phyloP scores from a whole-genome alignment of 345 rosid genomes.

The Salix arbutifolia region DNA sequence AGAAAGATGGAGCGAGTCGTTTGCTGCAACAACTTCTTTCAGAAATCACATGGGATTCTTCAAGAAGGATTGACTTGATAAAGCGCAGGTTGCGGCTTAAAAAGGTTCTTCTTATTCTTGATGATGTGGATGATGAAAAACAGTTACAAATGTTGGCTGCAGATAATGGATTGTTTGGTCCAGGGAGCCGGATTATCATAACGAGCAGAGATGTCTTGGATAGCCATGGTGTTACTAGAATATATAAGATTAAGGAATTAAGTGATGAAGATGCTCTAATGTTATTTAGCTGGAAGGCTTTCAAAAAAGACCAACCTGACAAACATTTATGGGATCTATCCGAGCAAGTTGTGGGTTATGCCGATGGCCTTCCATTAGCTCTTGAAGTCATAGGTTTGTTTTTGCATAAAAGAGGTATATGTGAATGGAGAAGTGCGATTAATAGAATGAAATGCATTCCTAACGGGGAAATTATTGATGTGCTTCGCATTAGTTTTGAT shows the following conservation, averaged over 20 bases:
- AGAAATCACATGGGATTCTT: neutral
- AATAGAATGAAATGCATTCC: neutral
- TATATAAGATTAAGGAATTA: neutral
- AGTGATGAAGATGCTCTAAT: neutral
- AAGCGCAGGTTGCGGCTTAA: neutral
- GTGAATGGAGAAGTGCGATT: neutral
- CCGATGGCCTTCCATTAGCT: slow-evolving; percentile 9
- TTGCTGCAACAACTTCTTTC: slow-evolving; percentile 2
- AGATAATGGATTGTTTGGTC: neutral
- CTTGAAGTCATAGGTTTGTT: slow-evolving; percentile 13
- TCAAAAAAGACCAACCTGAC: neutral
- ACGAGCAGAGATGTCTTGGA: slow-evolving; percentile 8
- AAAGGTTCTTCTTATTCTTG: slow-evolving; percentile 12
- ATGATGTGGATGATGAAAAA: slow-evolving; percentile 2
- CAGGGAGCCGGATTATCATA: slow-evolving; percentile 16
- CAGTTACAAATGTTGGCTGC: neutral
- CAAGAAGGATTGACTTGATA: neutral
- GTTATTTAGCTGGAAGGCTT: slow-evolving; percentile 8
- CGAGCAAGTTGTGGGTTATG: slow-evolving; percentile 5
- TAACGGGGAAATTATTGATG: neutral
- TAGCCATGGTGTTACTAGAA: neutral
- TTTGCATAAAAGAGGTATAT: neutral
- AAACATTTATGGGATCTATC: neutral
- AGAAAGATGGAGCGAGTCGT: neutral
- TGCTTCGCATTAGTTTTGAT: slow-evolving; percentile 4